Conservation (phyloP, 2,329 filamentous ascomycete genomes). For the Malbranchea cinnamomea region DNA sequence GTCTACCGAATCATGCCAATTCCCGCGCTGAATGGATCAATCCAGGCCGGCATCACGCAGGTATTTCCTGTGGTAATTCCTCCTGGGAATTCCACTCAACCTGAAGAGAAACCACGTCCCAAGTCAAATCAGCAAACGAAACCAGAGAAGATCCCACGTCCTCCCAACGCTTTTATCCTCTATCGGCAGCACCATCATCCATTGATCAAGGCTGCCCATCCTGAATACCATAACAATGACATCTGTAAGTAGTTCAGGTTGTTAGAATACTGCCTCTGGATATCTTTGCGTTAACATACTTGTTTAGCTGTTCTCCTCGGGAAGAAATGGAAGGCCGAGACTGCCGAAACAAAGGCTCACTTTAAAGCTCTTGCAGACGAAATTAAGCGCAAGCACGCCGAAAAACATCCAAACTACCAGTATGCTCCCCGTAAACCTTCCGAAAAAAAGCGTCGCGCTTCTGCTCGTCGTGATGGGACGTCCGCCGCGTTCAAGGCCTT, state of each 20-base stretch:
- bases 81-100: neutral
- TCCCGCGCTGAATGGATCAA: constrained; percentile 13
- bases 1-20: constrained; percentile 18
- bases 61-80: constrained; percentile 6
- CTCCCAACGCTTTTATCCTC: constrained; percentile 32
- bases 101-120: constrained; percentile 1
- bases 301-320: constrained; percentile 25
- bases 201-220: constrained; percentile 22
- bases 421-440: constrained; percentile 33
- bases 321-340: constrained; percentile 27
- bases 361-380: constrained; percentile 26
- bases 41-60: constrained; percentile 14
- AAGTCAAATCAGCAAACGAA: constrained; percentile 10
- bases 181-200: constrained; percentile 29
- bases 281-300: too few species aligned
- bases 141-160: constrained; percentile 26
- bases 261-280: neutral
- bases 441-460: constrained; percentile 32
- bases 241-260: constrained; percentile 29
- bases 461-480: constrained; percentile 14
- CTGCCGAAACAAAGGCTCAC: constrained; percentile 19
- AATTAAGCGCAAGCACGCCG: constrained; percentile 25
- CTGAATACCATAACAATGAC: constrained; percentile 30
- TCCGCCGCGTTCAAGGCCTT: constrained; percentile 2
- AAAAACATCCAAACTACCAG: constrained; percentile 29